phyloP scores from a whole-genome alignment of 805 yeast species.

The Isabelozyma gotoi region DNA sequence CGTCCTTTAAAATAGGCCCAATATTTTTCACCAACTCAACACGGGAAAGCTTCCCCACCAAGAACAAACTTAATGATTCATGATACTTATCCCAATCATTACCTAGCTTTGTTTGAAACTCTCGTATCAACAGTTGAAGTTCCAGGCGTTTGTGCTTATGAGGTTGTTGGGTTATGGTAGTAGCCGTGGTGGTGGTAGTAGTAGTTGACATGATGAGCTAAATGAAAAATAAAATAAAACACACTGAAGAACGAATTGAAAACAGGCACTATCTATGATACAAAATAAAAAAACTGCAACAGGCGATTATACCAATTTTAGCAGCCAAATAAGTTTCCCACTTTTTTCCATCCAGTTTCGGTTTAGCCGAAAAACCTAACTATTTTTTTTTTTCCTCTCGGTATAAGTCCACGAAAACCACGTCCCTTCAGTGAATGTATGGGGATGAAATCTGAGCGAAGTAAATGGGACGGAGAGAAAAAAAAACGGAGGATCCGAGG shows the following conservation, averaged over 20 bases:
- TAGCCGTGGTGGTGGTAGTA: neutral
- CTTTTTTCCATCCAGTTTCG: neutral
- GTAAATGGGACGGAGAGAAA: neutral
- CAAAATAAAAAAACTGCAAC: neutral
- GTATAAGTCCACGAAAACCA: neutral
- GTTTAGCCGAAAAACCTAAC: neutral
- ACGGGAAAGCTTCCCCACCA: constrained; percentile 78
- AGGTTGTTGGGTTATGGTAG: neutral
- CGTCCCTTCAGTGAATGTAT: no score
- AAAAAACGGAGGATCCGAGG: neutral
- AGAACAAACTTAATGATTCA: constrained; percentile 69
- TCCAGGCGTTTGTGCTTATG: constrained; percentile 24
- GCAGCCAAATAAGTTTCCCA: neutral
- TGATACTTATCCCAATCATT: constrained; percentile 85
- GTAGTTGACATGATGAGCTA: constrained; percentile 1
- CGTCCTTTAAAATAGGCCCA: constrained; percentile 49
- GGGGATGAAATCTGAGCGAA: no score
- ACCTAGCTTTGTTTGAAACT: constrained; percentile 73
- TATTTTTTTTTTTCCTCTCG: neutral
- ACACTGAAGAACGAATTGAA: no score
- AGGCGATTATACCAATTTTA: neutral
- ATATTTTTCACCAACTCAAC: constrained; percentile 65
- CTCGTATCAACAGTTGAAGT: constrained; percentile 55
- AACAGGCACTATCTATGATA: neutral
- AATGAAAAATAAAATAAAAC: neutral